Base-by-base conservation (phyloP, 805 yeast genomes). In the Ogataea methanolica region DNA sequence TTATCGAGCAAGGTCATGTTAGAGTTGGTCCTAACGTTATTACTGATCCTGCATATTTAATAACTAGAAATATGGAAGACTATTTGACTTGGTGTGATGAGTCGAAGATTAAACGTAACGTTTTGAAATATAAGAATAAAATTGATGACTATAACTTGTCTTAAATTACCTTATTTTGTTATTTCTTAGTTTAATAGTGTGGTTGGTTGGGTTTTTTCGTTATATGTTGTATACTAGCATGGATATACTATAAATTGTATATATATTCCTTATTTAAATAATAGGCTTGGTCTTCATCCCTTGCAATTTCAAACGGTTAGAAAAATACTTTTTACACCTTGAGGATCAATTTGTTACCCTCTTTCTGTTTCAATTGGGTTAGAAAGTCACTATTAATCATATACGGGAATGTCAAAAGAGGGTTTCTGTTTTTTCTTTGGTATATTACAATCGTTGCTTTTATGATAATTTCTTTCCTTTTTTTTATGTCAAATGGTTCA, bases 41-140 rank as follows among this genome's bases (percentile, higher is more conserved):
- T 39, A 91, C 97, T 1, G 99, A 94, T 66, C 95, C 98, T 4
- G 97, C 98, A 0, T 92, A 84, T 64, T 73, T 95, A 58, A 94
- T 94, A 5, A 92, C 97, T 2, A 78, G 97, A 63, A 88, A 82
- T 58, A 76, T 94, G 86, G 99, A 94, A 65, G 99, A 94, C 66
- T 94, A 89, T 66, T 75, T 94, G 57, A 94, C 99, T 4, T 94
- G 99, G 99, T 94, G 88, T n/a, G 97, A 94, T 61, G 78, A 83
- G 38, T 85, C 96, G 56, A 95, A 94, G 83, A 91, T 95, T 68
- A 91, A 87, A 75, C 78, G 85, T 60, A 89, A 88, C 56, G 80
- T 92, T 49, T 81, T 91, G 69, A 86, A 86, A 70, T 94, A 86
- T 73, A 85, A 88, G 69, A 91, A 92, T 65, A 72, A 74, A 60